phyloP scores from a whole-genome alignment of 306 rosid species.

The Corylus heterophylla region DNA sequence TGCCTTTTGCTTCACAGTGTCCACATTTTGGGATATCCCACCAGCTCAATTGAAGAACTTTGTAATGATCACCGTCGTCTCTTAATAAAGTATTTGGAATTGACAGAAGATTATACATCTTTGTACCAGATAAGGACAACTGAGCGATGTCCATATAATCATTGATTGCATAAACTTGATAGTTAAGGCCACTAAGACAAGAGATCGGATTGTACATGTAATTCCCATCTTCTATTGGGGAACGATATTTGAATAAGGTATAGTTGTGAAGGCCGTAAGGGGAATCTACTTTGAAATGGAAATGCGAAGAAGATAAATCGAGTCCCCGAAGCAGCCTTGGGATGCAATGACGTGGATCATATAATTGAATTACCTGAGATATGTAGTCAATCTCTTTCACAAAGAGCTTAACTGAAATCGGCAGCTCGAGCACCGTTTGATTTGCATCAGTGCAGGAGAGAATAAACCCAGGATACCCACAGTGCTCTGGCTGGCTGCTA shows the following conservation, averaged over 20 bases:
- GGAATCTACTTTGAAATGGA: neutral
- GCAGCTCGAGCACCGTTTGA: constrained; percentile 9
- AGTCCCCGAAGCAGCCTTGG: constrained; percentile 1
- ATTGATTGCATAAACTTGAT: neutral
- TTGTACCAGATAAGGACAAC: constrained; percentile 22
- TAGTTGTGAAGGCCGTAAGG: too few relatives aligned
- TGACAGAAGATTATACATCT: constrained; percentile 21
- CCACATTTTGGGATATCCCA: constrained; percentile 32
- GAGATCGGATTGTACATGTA: constrained; percentile 14
- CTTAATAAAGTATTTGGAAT: neutral
- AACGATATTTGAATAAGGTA: too few relatives aligned
- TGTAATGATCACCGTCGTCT: rapidly evolving
- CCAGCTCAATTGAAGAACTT: constrained; percentile 27
- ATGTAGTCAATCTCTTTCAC: constrained; percentile 34
- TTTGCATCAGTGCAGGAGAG: too few relatives aligned
- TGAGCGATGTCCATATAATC: neutral
- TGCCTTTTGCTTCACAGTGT: constrained; percentile 34
- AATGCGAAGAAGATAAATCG: constrained; percentile 20
- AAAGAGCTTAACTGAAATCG: constrained; percentile 20
- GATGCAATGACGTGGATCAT: constrained; percentile 21
- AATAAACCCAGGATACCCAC: too few relatives aligned
- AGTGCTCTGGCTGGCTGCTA: too few relatives aligned
- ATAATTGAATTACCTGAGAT: constrained; percentile 23
- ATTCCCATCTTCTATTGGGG: neutral
- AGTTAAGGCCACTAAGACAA: constrained; percentile 16